These are phyloP conservation scores for Pseudogymnoascus sp. DNA, from an alignment of 2,329 filamentous ascomycete species.

Conservation along the genomic window DNA sequence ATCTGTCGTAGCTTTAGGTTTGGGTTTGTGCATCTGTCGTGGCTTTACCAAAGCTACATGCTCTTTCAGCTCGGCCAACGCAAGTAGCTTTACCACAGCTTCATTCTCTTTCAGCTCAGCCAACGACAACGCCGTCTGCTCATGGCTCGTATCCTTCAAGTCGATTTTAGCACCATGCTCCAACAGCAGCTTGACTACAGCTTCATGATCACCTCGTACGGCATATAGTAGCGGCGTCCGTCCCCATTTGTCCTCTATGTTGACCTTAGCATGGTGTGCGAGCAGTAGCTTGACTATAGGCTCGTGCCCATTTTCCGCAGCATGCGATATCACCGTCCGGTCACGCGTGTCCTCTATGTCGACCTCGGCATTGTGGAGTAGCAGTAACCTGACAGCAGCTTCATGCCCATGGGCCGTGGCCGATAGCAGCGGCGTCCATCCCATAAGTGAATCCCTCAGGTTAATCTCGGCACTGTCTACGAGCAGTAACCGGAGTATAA, in stretches of 20 bases:
- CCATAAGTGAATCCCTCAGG: not conserved
- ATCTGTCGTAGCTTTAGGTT: constrained; percentile 6
- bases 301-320: constrained; percentile 13
- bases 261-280: not conserved
- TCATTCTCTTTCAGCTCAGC: not conserved
- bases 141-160: constrained; percentile 18
- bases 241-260: constrained; percentile 15
- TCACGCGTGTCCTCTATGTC: not conserved
- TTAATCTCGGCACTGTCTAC: not conserved
- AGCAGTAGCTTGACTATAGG: constrained; percentile 12
- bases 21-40: too few relatives aligned
- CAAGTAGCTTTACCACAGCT: not conserved
- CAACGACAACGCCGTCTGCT: constrained; percentile 19
- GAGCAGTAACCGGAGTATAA: constrained; percentile 23
- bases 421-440: not conserved
- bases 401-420: not conserved
- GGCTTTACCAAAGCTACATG: constrained; percentile 7
- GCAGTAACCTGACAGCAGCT: not conserved
- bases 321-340: constrained; percentile 13
- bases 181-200: constrained; percentile 23
- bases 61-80: not conserved
- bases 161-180: not conserved
- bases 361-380: not conserved
- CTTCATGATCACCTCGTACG: constrained; percentile 21
- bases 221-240: constrained; percentile 26